Percentiles rank a stretch among this genome's conserved stretches.
Evolutionary conservation across 1,139 yeast species (phyloP).

Genomic region (Suhomyces bokatorum): DNA sequence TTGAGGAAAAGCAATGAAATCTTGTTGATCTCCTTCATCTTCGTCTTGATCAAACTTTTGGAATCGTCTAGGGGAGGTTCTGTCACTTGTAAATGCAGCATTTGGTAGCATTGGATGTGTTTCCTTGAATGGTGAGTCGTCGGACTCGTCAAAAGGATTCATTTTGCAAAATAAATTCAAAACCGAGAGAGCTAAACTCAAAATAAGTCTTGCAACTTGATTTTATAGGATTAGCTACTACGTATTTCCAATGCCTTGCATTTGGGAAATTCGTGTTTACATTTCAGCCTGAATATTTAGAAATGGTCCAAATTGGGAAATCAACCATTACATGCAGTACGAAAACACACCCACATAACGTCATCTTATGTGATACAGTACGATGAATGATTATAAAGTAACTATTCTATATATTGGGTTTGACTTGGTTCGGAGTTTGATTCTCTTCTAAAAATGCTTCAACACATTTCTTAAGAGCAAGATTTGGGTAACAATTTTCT

Average conservation of each 20-base stretch:
- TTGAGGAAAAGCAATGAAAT: conserved; percentile 32
- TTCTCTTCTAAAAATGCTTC: conserved; percentile 11
- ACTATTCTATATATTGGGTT: background rate
- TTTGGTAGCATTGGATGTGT: conserved; percentile 35
- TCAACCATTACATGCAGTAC: background rate
- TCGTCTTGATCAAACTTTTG: conserved; percentile 26
- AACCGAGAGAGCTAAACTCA: background rate
- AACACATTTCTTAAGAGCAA: conserved; percentile 17
- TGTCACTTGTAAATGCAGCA: conserved; percentile 44
- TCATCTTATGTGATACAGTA: background rate
- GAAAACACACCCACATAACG: too few species aligned
- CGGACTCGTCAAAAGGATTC: conserved; percentile 41
- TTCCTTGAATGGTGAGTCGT: conserved; percentile 35
- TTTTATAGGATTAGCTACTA: background rate
- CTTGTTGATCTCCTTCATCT: conserved; percentile 24
- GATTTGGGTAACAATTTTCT: conserved; percentile 23
- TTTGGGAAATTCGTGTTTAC: background rate
- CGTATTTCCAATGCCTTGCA: background rate
- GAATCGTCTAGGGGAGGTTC: conserved; percentile 41
- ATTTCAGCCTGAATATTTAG: background rate
- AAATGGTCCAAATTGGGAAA: background rate
- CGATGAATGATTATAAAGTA: background rate
- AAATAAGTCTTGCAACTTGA: background rate
- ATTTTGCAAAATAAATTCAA: conserved; percentile 14
- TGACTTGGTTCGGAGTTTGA: background rate